Percentiles rank a stretch among this genome's conserved stretches.
phyloP scores from a whole-genome alignment of 306 rosid species.

The Cucurbita maxima region DNA sequence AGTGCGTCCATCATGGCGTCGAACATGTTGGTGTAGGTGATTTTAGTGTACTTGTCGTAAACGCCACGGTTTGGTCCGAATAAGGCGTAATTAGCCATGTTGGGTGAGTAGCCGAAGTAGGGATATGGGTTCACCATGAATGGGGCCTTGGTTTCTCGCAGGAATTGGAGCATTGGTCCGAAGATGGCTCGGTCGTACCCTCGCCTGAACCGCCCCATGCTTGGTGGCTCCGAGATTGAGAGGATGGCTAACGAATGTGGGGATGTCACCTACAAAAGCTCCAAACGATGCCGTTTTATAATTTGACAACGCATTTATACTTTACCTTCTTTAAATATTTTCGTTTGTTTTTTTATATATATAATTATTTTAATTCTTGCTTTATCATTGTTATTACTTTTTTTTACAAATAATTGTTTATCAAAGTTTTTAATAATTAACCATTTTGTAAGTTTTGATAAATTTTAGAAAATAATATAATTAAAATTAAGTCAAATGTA shows the following conservation, averaged over 20 bases:
- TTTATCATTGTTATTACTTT: too few relatives aligned
- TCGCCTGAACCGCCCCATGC: conserved; percentile 47
- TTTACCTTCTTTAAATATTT: too few relatives aligned
- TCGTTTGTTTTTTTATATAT: too few relatives aligned
- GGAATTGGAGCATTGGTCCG: conserved; percentile 43
- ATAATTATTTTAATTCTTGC: too few relatives aligned
- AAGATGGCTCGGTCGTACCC: conserved; percentile 33
- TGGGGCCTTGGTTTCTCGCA: conserved; percentile 38
- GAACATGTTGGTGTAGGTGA: conserved; percentile 57
- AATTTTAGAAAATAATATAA: too few relatives aligned
- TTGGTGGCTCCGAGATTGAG: conserved; percentile 44
- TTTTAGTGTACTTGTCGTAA: conserved; percentile 30
- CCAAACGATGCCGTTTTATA: not conserved
- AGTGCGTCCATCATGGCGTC: conserved; percentile 62
- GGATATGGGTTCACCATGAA: conserved; percentile 93
- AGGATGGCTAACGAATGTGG: conserved; percentile 69
- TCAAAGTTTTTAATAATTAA: too few relatives aligned
- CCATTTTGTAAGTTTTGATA: too few relatives aligned
- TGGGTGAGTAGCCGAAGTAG: conserved; percentile 55
- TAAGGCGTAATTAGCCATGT: conserved; percentile 32
- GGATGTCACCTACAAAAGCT: conserved; percentile 33
- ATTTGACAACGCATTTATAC: too few relatives aligned
- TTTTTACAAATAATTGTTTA: too few relatives aligned
- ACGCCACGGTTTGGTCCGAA: conserved; percentile 49
- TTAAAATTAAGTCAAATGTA: too few relatives aligned